Percentiles rank a stretch among this genome's conserved stretches.
Conservation (phyloP, 306 rosid genomes). For the Cucumis cinereus region DNA sequence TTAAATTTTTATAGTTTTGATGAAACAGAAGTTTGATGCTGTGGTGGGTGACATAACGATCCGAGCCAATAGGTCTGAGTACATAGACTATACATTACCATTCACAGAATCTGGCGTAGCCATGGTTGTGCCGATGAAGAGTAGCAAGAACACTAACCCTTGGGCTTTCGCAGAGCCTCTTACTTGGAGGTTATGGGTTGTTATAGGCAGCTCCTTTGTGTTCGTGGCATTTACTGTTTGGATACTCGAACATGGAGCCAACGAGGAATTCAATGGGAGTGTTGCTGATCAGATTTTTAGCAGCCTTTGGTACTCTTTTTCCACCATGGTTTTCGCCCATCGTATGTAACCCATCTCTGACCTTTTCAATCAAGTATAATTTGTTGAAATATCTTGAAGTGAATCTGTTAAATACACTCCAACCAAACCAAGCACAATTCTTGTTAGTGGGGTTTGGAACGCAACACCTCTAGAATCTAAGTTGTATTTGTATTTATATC, state of each 20-base stretch:
- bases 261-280: conserved; percentile 22
- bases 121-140: conserved; percentile 22
- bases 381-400: too few species aligned
- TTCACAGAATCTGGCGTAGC: conserved; percentile 21
- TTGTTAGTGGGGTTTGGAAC: too few species aligned
- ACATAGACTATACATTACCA: conserved; percentile 35
- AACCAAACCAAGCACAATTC: too few species aligned
- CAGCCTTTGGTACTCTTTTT: conserved; percentile 55
- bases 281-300: conserved; percentile 19
- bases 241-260: conserved; percentile 33
- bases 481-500: too few species aligned
- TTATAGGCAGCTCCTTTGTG: conserved; percentile 17
- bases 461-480: too few species aligned
- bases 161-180: conserved; percentile 38
- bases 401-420: too few species aligned
- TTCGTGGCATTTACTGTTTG: conserved; percentile 25
- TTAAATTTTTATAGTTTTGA: too few species aligned
- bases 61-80: conserved; percentile 8
- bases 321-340: conserved; percentile 48
- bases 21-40: conserved; percentile 19
- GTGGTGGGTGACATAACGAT: conserved; percentile 30
- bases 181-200: conserved; percentile 23
- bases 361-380: background rate
- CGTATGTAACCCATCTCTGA: conserved; percentile 17
- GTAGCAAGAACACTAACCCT: background rate